Evolutionary conservation across 2,329 filamentous ascomycete species (phyloP).

Genomic region (Didymella sp.): DNA sequence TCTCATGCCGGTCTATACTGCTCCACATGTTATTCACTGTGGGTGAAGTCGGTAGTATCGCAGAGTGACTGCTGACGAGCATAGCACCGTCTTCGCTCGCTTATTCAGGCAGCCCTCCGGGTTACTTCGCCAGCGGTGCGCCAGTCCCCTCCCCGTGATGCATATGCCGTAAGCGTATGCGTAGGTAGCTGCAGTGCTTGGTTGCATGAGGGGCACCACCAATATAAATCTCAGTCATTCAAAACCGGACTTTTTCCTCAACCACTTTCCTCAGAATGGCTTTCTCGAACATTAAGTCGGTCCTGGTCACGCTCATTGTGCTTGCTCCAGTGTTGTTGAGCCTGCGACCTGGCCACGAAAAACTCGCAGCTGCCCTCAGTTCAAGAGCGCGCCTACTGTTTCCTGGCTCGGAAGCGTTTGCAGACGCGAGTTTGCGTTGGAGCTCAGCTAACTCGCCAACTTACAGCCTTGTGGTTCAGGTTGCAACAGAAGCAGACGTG

Average conservation of each 20-base stretch:
- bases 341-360: neutral
- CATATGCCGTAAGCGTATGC: neutral
- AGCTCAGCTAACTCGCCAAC: conserved; percentile 22
- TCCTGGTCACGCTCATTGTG: neutral
- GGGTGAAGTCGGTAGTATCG: neutral
- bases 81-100: neutral
- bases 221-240: neutral
- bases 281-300: neutral
- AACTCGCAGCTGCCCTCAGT: neutral
- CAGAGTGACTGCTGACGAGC: neutral
- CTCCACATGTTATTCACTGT: neutral
- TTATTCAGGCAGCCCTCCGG: neutral
- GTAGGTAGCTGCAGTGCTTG: neutral
- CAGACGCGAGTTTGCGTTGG: neutral
- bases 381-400: neutral
- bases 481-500: conserved; percentile 29
- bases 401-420: neutral
- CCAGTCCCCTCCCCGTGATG: neutral
- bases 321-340: conserved; percentile 1
- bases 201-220: neutral
- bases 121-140: neutral
- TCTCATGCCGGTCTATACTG: neutral
- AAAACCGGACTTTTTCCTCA: neutral
- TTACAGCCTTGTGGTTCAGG: conserved; percentile 31
- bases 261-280: neutral